These are phyloP conservation scores for Tetrapyrgos nigripes DNA, from an alignment of 1,284 basidiomycete genomes.

Conservation along the genomic window DNA sequence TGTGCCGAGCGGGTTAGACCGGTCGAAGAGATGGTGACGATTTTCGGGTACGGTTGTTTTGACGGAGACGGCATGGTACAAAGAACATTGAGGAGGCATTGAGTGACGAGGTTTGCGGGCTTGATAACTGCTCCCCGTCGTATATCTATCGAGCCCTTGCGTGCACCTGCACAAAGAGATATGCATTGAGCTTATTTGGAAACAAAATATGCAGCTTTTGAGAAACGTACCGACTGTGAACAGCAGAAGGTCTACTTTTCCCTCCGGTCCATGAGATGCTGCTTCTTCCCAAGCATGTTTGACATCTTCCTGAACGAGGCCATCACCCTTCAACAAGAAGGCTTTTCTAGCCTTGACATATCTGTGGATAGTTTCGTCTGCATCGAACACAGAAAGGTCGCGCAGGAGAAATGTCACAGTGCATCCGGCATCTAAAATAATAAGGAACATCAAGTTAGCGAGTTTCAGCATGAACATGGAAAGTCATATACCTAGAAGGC, in stretches of 20 bases:
- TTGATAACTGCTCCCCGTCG: conserved; percentile 49
- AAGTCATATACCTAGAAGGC: conserved; percentile 55
- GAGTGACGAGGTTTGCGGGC: conserved; percentile 57
- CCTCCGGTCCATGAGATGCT: conserved; percentile 24
- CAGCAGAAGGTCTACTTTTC: conserved; percentile 48
- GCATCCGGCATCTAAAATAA: conserved; percentile 45
- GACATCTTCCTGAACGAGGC: conserved; percentile 50
- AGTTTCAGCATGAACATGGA: neutral
- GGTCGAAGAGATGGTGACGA: conserved; percentile 58
- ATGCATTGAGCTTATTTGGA: neutral
- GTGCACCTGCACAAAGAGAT: conserved; percentile 38
- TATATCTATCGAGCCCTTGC: conserved; percentile 42
- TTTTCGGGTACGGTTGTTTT: conserved; percentile 43
- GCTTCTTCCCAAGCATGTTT: conserved; percentile 51
- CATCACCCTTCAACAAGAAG: conserved; percentile 56
- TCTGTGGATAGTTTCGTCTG: conserved; percentile 47
- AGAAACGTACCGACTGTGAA: conserved; percentile 60
- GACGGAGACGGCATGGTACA: conserved; percentile 46
- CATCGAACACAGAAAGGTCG: conserved; percentile 47
- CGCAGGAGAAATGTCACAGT: conserved; percentile 60
- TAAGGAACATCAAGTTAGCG: neutral
- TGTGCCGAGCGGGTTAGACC: conserved; percentile 56
- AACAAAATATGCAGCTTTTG: no score
- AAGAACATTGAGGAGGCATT: conserved; percentile 53
- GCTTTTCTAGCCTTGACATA: conserved; percentile 50